These are phyloP conservation scores for Thermothelomyces thermophilus DNA, from an alignment of 2,329 filamentous ascomycete genomes.

Conservation along the genomic window DNA sequence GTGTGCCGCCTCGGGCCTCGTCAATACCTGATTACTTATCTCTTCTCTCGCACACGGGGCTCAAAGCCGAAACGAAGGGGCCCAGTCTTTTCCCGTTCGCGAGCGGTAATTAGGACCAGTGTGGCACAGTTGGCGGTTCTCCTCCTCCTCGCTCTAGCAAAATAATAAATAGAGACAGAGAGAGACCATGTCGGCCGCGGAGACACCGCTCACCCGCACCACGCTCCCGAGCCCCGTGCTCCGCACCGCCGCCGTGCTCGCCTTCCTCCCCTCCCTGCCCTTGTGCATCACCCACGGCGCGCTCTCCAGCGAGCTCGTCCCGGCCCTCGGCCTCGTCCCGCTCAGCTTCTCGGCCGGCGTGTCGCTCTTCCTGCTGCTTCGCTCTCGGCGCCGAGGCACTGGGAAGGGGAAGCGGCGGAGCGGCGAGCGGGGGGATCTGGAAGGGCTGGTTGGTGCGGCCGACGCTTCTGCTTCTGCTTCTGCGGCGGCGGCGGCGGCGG, in stretches of 20 bases:
- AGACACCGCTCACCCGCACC: neutral
- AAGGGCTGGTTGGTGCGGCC: neutral
- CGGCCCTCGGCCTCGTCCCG: constrained; percentile 36
- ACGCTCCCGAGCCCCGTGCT: constrained; percentile 9
- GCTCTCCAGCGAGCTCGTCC: constrained; percentile 30
- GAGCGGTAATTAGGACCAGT: too few species aligned
- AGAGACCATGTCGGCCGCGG: too few species aligned
- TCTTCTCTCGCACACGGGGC: too few species aligned
- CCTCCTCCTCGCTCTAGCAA: too few species aligned
- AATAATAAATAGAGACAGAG: too few species aligned
- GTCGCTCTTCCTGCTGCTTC: constrained; percentile 24
- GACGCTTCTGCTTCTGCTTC: neutral
- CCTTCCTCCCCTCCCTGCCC: constrained; percentile 36
- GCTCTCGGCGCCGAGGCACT: neutral
- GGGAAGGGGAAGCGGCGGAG: neutral
- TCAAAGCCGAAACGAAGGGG: too few species aligned
- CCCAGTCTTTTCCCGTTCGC: too few species aligned
- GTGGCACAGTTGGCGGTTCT: too few species aligned
- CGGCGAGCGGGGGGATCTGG: neutral
- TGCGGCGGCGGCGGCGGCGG: neutral
- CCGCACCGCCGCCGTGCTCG: constrained; percentile 31
- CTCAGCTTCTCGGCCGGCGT: constrained; percentile 32
- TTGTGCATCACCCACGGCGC: constrained; percentile 35
- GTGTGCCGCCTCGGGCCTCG: too few species aligned
- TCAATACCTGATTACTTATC: too few species aligned